Evolutionary conservation across 2,329 filamentous ascomycete species (phyloP).

Genomic region (Trichoderma guizhouense): DNA sequence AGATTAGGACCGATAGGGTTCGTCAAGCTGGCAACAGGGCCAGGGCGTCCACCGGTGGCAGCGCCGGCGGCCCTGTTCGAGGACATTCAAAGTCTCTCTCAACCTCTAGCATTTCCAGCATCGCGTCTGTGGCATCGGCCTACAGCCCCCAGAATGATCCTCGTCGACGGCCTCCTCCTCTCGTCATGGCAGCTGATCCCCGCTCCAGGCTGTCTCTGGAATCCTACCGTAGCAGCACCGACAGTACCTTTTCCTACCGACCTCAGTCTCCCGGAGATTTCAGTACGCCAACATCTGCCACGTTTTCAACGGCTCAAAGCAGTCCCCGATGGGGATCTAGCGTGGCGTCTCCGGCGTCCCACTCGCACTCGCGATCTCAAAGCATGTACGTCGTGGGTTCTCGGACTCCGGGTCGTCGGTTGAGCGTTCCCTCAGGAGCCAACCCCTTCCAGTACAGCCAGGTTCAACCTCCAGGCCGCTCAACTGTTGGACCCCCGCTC

Average conservation of each 20-base stretch:
- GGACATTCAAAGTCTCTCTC: slow-evolving; percentile 85
- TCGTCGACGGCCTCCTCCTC: slow-evolving; percentile 71
- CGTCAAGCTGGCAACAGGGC: slow-evolving; percentile 69
- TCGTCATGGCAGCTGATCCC: slow-evolving; percentile 76
- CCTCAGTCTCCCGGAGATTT: slow-evolving; percentile 69
- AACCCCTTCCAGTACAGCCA: slow-evolving; percentile 71
- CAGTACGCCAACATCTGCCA: slow-evolving; percentile 79
- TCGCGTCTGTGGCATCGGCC: slow-evolving; percentile 62
- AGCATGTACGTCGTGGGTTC: slow-evolving; percentile 66
- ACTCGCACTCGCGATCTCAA: slow-evolving; percentile 62
- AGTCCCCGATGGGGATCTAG: slow-evolving; percentile 72
- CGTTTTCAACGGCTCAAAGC: slow-evolving; percentile 71
- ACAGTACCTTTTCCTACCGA: slow-evolving; percentile 61
- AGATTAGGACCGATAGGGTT: slow-evolving; percentile 83
- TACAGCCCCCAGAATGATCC: slow-evolving; percentile 64
- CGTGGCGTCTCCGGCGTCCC: slow-evolving; percentile 68
- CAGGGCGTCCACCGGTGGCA: slow-evolving; percentile 73
- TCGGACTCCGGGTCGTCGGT: slow-evolving; percentile 66
- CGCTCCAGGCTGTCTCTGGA: slow-evolving; percentile 66
- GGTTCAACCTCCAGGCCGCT: slow-evolving; percentile 52
- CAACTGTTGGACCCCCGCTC: slow-evolving; percentile 52
- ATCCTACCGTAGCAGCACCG: slow-evolving; percentile 61
- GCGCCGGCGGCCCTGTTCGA: slow-evolving; percentile 64
- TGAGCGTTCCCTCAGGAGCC: slow-evolving; percentile 75
- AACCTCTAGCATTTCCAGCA: slow-evolving; percentile 79